A percentile compares a stretch with the other conserved stretches of the same genome.
phyloP scores from a whole-genome alignment of 495 filamentous ascomycete genomes.

The Penicillium cinerascens region DNA sequence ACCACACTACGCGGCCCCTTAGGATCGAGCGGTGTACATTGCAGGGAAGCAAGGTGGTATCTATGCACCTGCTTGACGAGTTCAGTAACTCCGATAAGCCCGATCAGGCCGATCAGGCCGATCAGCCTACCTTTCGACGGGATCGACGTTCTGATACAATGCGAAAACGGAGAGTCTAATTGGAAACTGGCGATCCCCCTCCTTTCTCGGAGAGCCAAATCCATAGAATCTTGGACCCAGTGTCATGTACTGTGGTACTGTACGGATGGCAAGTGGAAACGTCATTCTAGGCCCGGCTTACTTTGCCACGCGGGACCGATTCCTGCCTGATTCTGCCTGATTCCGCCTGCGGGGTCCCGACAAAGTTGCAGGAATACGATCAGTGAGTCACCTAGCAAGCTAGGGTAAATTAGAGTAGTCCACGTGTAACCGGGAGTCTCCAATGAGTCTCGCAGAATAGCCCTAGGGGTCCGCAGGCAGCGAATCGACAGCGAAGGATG shows the following conservation, averaged over 20 bases:
- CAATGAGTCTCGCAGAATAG: background rate
- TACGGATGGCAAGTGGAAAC: background rate
- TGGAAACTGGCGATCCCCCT: background rate
- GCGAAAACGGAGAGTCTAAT: background rate
- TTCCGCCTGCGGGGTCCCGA: background rate
- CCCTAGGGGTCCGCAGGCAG: background rate
- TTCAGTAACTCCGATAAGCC: slow-evolving; percentile 1
- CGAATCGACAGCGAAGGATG: background rate
- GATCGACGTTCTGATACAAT: background rate
- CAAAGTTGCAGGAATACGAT: background rate
- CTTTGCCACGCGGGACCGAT: slow-evolving; percentile 1
- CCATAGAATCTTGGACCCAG: background rate
- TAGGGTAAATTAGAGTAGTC: background rate
- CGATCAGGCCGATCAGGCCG: slow-evolving; percentile 1
- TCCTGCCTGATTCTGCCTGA: background rate
- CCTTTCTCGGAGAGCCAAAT: background rate
- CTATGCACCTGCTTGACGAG: too few species aligned
- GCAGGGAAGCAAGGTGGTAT: too few species aligned
- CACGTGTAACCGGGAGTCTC: background rate
- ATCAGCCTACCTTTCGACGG: too few species aligned
- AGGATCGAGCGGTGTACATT: too few species aligned
- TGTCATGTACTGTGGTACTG: too few species aligned
- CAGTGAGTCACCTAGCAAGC: slow-evolving; percentile 1
- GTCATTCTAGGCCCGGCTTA: slow-evolving; percentile 4
- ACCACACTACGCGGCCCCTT: too few species aligned